Conservation (phyloP, 2,329 filamentous ascomycete species). For the Lasiodiplodia sp. region DNA sequence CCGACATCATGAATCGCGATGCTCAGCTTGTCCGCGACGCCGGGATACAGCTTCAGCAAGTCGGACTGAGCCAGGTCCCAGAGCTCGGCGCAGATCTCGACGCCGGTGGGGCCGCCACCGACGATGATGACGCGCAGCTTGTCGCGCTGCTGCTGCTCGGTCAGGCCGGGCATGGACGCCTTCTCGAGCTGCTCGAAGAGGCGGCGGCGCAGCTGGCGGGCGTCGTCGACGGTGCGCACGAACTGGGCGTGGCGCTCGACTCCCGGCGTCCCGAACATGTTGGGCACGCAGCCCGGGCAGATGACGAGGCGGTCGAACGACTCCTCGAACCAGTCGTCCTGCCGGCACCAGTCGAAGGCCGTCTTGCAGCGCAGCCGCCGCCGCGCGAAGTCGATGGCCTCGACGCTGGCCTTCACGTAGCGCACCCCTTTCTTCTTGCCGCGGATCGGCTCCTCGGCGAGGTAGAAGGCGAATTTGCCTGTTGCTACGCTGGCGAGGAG, state of each 20-base stretch:
- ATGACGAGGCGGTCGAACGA: constrained; percentile 53
- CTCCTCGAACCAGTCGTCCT: constrained; percentile 44
- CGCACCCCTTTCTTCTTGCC: constrained; percentile 40
- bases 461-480: constrained; percentile 54
- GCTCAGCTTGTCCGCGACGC: constrained; percentile 48
- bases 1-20: constrained; percentile 57
- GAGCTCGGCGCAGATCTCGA: constrained; percentile 54
- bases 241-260: constrained; percentile 50
- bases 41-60: constrained; percentile 50
- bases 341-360: constrained; percentile 39
- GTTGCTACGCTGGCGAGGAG: constrained; percentile 52
- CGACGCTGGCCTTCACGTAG: constrained; percentile 52
- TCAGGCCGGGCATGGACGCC: constrained; percentile 43
- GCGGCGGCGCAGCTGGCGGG: constrained; percentile 44
- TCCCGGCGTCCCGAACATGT: constrained; percentile 52
- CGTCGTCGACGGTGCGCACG: constrained; percentile 47
- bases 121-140: constrained; percentile 51
- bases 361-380: constrained; percentile 47
- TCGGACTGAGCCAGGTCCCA: constrained; percentile 52
- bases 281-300: constrained; percentile 50
- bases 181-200: constrained; percentile 48
- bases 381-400: constrained; percentile 47
- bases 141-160: constrained; percentile 40
- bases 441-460: constrained; percentile 55
- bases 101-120: constrained; percentile 53